Conservation (phyloP, 495 filamentous ascomycete genomes). For the Penicillium macrosclerotiorum region DNA sequence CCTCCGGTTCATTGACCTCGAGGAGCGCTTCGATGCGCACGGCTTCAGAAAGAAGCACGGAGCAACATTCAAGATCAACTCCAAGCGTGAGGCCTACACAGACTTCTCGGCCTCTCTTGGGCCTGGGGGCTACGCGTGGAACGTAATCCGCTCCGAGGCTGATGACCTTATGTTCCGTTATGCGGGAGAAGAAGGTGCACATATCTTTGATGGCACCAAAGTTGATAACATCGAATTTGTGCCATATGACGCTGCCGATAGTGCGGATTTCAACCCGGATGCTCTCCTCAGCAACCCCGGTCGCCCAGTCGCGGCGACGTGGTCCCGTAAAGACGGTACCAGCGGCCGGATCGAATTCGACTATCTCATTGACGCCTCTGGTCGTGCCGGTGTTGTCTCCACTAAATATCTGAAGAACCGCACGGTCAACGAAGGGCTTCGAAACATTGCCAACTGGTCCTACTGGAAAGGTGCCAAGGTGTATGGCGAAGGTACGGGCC, state of each 20-base stretch:
- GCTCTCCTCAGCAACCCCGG: constrained; percentile 24
- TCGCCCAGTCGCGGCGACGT: constrained; percentile 45
- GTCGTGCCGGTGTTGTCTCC: constrained; percentile 27
- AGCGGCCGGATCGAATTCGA: constrained; percentile 34
- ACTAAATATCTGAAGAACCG: constrained; percentile 42
- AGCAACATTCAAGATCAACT: constrained; percentile 44
- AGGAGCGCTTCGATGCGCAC: constrained; percentile 37
- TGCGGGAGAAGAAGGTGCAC: constrained; percentile 42
- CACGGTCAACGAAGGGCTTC: constrained; percentile 30
- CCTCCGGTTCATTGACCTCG: constrained; percentile 45
- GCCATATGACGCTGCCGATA: constrained; percentile 10
- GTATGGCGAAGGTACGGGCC: constrained; percentile 16
- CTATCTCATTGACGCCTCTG: constrained; percentile 38
- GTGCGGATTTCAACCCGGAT: not conserved
- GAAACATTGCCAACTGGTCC: constrained; percentile 38
- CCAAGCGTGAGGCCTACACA: constrained; percentile 30
- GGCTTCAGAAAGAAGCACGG: constrained; percentile 49
- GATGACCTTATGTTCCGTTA: constrained; percentile 52
- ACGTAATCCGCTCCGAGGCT: constrained; percentile 50
- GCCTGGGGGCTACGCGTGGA: constrained; percentile 44
- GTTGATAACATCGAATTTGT: constrained; percentile 22
- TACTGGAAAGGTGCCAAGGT: constrained; percentile 26
- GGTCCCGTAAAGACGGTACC: constrained; percentile 38
- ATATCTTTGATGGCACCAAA: constrained; percentile 45
- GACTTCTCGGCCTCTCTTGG: constrained; percentile 47